Evolutionary conservation across 768 basidiomycete species (phyloP), one percentile per base, ranked within the genome.

Genomic region (Phylloporus rhodoxanthus): DNA sequence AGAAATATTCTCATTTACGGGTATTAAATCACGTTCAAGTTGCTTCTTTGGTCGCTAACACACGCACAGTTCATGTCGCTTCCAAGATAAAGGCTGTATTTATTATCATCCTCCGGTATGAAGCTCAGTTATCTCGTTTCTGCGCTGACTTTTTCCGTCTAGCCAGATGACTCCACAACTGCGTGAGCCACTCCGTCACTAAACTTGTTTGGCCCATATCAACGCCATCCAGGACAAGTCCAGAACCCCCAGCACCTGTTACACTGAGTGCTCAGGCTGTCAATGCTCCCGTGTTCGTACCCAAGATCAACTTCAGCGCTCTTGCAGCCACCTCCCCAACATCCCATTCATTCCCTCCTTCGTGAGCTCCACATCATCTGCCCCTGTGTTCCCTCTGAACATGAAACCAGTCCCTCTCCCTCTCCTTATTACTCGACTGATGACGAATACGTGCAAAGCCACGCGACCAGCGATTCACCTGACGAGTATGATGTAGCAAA

Each of bases 1-100:
- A 82, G 88, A 63, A 95, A 96, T 73, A 82, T 93, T 45, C 72
- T 87, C 66, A 93, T 95, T 55, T 87, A 93, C 64, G 92, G 93
- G 91, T 93, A 70, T 56, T 67, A 3, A 56, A 32, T 5, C 9
- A 14, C 42, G 28, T 9, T 29, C 36, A n/a, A 8, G 15, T 30
- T 5, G 19, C 7, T 28, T 7, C 4, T 52, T 25, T 36, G 13
- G 13, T 17, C 26, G 25, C 30, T 57, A 14, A 54, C 43, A n/a
- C 43, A 17, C 17, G 23, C 33, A 8, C 50, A 92, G 91, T 36
- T 83, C 76, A 50, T 94, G 91, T 73, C 85, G 87, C 71, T 91
- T 77, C 57, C 81, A 92, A 69, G 86, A 87, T 61, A 87, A 87
- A 71, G 88, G 88, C 51, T 94, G 91, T 69, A 73, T 78, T 43